These are phyloP conservation scores for Nyctanthes arbortristis DNA, from an alignment of 257 asterid species.

Conservation along the genomic window DNA sequence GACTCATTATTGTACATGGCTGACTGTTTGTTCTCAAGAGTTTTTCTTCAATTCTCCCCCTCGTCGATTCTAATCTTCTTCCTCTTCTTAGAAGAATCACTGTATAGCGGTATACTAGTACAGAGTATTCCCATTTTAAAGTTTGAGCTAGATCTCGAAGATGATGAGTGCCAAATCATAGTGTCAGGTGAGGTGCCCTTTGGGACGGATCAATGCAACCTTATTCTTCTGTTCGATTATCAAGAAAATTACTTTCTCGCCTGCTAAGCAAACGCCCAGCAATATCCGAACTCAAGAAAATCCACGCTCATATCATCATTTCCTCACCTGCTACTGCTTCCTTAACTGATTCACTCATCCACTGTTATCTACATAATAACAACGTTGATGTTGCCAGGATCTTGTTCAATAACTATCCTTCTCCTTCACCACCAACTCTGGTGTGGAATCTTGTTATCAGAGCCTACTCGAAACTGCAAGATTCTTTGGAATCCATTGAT, in stretches of 20 bases:
- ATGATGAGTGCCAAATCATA: too few species aligned
- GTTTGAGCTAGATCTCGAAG: too few species aligned
- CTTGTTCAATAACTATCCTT: slow-evolving; percentile 49
- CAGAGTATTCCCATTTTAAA: too few species aligned
- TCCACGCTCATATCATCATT: slow-evolving; percentile 65
- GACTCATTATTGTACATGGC: too few species aligned
- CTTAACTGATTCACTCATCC: slow-evolving; percentile 61
- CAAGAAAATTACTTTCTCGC: slow-evolving; percentile 41
- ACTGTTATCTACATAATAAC: slow-evolving; percentile 56
- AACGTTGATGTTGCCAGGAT: slow-evolving; percentile 39
- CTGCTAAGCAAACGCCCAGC: slow-evolving; percentile 57
- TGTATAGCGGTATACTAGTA: too few species aligned
- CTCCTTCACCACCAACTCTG: slow-evolving; percentile 54
- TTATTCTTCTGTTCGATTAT: slow-evolving; percentile 22
- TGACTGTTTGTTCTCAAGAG: too few species aligned
- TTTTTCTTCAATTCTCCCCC: too few species aligned
- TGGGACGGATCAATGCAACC: slow-evolving; percentile 29
- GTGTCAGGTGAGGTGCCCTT: too few species aligned
- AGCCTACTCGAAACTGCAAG: slow-evolving; percentile 51
- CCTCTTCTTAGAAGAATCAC: too few species aligned
- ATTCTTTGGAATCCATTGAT: slow-evolving; percentile 43
- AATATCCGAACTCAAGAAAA: slow-evolving; percentile 50
- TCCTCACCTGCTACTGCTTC: slow-evolving; percentile 32
- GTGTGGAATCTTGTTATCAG: slow-evolving; percentile 74
- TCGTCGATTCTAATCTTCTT: too few species aligned